phyloP scores from a whole-genome alignment of 768 basidiomycete species.

The Steccherinum ochraceum region DNA sequence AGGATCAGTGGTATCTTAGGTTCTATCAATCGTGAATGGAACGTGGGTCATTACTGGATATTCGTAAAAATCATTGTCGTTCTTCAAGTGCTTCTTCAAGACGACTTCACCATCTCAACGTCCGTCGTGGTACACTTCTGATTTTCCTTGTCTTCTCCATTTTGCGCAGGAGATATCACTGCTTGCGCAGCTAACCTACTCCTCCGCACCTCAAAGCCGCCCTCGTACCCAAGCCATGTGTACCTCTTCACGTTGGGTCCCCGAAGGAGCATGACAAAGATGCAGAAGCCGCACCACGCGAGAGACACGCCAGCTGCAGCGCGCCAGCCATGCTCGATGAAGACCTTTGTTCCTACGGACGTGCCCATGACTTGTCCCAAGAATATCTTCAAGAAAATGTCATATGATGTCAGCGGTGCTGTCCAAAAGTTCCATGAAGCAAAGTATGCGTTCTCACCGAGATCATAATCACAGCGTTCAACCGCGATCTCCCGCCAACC shows the following conservation, averaged over 20 bases:
- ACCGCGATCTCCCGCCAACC: slow-evolving; percentile 32
- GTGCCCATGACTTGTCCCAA: slow-evolving; percentile 79
- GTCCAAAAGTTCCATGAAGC: not conserved
- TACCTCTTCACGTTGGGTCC: slow-evolving; percentile 53
- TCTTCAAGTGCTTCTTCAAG: too few relatives aligned
- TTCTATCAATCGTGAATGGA: too few relatives aligned
- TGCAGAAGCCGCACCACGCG: slow-evolving; percentile 46
- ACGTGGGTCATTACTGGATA: too few relatives aligned
- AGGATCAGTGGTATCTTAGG: too few relatives aligned
- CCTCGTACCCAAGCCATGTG: slow-evolving; percentile 60
- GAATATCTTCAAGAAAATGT: slow-evolving; percentile 33
- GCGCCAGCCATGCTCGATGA: slow-evolving; percentile 62
- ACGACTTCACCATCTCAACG: too few relatives aligned
- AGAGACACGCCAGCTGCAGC: slow-evolving; percentile 54
- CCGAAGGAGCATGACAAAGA: slow-evolving; percentile 51
- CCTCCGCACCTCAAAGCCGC: slow-evolving; percentile 26
- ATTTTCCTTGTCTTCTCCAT: too few relatives aligned
- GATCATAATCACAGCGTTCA: slow-evolving; percentile 70
- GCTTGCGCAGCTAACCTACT: not conserved
- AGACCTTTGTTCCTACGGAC: slow-evolving; percentile 62
- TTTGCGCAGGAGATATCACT: too few relatives aligned
- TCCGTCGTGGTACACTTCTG: too few relatives aligned
- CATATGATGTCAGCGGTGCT: not conserved
- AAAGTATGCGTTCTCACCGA: slow-evolving; percentile 34
- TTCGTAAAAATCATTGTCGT: too few relatives aligned